A percentile compares a stretch with the other conserved stretches of the same genome.
Evolutionary conservation across 2,329 filamentous ascomycete species (phyloP).

Genomic region (Microascus cirrosus): DNA sequence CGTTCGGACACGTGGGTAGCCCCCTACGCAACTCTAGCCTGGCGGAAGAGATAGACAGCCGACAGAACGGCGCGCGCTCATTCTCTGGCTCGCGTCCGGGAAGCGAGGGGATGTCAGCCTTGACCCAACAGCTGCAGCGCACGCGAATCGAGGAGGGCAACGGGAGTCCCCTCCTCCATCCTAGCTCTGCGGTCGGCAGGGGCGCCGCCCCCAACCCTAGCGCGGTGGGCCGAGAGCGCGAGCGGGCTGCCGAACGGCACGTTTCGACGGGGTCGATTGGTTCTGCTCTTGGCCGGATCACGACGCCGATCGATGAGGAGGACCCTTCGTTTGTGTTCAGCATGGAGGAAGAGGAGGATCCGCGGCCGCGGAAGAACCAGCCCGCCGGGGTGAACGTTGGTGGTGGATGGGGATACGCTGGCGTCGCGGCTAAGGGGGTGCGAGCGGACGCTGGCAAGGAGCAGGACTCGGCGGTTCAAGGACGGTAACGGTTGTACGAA

Average conservation of each 20-base stretch:
- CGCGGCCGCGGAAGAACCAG: constrained; percentile 35
- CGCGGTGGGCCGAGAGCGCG: constrained; percentile 15
- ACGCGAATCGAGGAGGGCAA: constrained; percentile 40
- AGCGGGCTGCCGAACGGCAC: constrained; percentile 41
- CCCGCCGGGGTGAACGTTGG: constrained; percentile 30
- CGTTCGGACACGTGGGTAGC: constrained; percentile 55
- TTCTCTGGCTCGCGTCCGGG: constrained; percentile 28
- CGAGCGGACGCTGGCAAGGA: not conserved
- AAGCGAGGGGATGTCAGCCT: constrained; percentile 43
- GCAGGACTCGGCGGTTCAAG: not conserved
- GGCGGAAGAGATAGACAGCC: constrained; percentile 37
- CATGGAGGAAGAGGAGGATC: constrained; percentile 53
- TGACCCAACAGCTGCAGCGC: constrained; percentile 52
- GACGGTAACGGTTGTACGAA: not conserved
- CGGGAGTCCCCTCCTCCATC: constrained; percentile 38
- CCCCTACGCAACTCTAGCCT: constrained; percentile 53
- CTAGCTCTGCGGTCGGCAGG: constrained; percentile 29
- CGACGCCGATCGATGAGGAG: constrained; percentile 55
- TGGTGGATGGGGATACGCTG: constrained; percentile 29
- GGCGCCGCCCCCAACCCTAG: constrained; percentile 26
- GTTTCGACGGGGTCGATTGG: constrained; percentile 48
- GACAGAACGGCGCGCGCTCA: constrained; percentile 9
- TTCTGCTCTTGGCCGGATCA: constrained; percentile 44
- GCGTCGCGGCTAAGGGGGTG: constrained; percentile 1
- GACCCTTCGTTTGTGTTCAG: constrained; percentile 53